Percentiles rank a stretch among this genome's conserved stretches.
These are phyloP conservation scores for Cucurbitaria berberidis DNA, from an alignment of 2,329 filamentous ascomycete species.

Conservation along the genomic window DNA sequence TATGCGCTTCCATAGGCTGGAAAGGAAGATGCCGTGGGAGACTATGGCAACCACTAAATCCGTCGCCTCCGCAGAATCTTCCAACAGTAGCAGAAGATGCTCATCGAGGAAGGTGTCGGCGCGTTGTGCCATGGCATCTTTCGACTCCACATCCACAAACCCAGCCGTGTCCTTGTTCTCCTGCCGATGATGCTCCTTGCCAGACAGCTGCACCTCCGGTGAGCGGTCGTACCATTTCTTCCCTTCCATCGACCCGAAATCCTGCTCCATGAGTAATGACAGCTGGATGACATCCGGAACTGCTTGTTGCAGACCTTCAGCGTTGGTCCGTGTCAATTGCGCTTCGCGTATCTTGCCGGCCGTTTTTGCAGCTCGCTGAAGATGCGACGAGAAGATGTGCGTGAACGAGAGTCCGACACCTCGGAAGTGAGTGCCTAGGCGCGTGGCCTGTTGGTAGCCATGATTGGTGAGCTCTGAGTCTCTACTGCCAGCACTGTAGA, in stretches of 20 bases:
- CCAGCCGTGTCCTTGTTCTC: slow-evolving; percentile 50
- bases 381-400: slow-evolving; percentile 78
- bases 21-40: slow-evolving; percentile 83
- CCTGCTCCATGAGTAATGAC: slow-evolving; percentile 68
- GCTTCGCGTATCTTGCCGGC: slow-evolving; percentile 69
- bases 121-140: slow-evolving; percentile 68
- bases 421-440: slow-evolving; percentile 71
- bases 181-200: slow-evolving; percentile 50
- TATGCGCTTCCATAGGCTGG: slow-evolving; percentile 69
- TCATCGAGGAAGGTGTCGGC: slow-evolving; percentile 70
- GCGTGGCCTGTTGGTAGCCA: slow-evolving; percentile 77
- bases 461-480: slow-evolving; percentile 84
- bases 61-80: slow-evolving; percentile 29
- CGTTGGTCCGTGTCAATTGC: slow-evolving; percentile 46
- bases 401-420: slow-evolving; percentile 68
- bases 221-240: slow-evolving; percentile 59
- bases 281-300: slow-evolving; percentile 33
- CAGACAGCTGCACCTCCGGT: slow-evolving; percentile 40
- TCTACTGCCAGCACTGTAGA: slow-evolving; percentile 72
- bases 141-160: slow-evolving; percentile 69
- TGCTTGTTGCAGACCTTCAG: not conserved
- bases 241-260: slow-evolving; percentile 76
- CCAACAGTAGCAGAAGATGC: slow-evolving; percentile 65
- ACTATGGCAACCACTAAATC: slow-evolving; percentile 68
- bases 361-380: slow-evolving; percentile 75